phyloP scores from a whole-genome alignment of 352 stramenopile genomes.

The Globisporangium irregulare region DNA sequence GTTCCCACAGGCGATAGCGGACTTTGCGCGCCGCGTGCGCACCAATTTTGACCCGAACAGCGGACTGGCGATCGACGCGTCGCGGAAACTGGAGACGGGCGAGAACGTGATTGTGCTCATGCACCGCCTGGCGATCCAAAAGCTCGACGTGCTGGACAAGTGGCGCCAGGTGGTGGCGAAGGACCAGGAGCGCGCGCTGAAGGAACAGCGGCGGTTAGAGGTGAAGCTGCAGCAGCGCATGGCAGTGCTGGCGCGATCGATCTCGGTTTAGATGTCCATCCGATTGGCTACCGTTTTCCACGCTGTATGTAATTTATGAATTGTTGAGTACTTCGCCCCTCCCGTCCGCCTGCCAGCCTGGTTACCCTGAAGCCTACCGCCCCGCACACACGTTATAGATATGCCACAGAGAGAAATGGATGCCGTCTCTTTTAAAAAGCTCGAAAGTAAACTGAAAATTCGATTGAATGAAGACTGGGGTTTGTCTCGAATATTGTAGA shows the following conservation, averaged over 20 bases:
- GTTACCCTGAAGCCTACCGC: no score
- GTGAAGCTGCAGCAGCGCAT: slow-evolving; percentile 64
- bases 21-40: slow-evolving; percentile 51
- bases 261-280: slow-evolving; percentile 36
- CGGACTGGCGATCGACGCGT: slow-evolving; percentile 45
- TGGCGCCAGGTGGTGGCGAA: slow-evolving; percentile 57
- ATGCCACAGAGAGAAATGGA: background rate
- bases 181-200: slow-evolving; percentile 46
- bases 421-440: no score
- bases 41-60: slow-evolving; percentile 58
- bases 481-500: no score
- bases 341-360: background rate
- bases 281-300: background rate
- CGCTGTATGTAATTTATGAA: slow-evolving; percentile 14
- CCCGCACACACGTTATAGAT: background rate
- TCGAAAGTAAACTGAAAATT: no score
- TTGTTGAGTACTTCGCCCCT: background rate
- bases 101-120: slow-evolving; percentile 74
- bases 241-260: slow-evolving; percentile 45
- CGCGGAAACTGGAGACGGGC: slow-evolving; percentile 56
- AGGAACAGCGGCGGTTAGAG: slow-evolving; percentile 51
- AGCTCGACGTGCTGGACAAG: slow-evolving; percentile 64
- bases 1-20: slow-evolving; percentile 58
- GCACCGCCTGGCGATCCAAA: slow-evolving; percentile 74
- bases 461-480: no score